Base-by-base conservation (phyloP, 2,329 filamentous ascomycete species). In the Beauveria australis region DNA sequence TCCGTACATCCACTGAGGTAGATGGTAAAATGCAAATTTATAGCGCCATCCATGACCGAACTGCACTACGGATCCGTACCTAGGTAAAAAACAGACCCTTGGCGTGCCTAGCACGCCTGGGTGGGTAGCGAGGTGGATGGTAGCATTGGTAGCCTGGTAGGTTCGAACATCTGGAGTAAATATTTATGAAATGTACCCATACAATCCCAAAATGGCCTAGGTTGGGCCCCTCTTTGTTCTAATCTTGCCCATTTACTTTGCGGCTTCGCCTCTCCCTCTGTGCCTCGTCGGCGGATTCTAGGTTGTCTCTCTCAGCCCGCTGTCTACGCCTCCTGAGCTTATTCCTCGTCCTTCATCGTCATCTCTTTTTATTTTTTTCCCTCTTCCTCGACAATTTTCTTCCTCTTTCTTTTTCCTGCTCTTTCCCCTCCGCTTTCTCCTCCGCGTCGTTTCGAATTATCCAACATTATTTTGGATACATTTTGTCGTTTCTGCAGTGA, bases 401-500 rank as follows among this genome's bases (percentile, higher is more conserved):
- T 43, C 52, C 33, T 49, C 26, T 24, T 37, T 33, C 18, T 26
- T 18, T n/a, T 9, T 41, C 18, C 16, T 52, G 7, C 8, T 22
- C 33, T 24, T 8, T 47, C 22, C 14, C 19, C 22, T 30, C 44
- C 6, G 33, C 18, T 37, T 10, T 9, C 30, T 43, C n/a, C 33
- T 37, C 51, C 41, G 41, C 41, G n/a, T 9, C 18, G n/a, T 7
- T 7, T 19, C 49, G 5, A 33, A 18, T 28, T 10, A n/a, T n/a
- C 16, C 26, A 8, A n/a, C 22, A 19, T 6, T 2, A 10, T 30
- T 30, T 24, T 44, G 18, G 43, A 18, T 12, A 47, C 46, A 41
- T 59, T 22, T 53, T 12, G 40, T 19, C 57, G 47, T 59, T 59
- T 59, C 56, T 59, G 47, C 47, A 59, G 56, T 48, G 47, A 59